Evolutionary conservation across 164 flowering plant genomes (phyloP).

Genomic region (Annona cherimola): DNA sequence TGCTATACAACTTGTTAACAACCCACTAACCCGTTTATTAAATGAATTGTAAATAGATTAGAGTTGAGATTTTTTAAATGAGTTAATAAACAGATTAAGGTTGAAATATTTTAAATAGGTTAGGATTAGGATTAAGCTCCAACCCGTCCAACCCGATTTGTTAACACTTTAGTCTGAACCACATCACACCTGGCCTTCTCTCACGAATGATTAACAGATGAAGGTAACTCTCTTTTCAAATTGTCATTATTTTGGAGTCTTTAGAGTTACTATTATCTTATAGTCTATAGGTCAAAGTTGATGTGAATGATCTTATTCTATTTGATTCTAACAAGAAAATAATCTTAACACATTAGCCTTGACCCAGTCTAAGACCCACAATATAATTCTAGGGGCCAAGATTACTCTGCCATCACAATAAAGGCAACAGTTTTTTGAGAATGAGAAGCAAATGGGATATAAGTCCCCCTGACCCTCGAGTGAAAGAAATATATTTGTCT

Average conservation of each 20-base stretch:
- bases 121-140: no score
- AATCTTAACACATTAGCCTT: constrained; percentile 96
- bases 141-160: no score
- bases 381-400: constrained; percentile 99
- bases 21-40: no score
- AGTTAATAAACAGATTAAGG: no score
- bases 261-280: constrained; percentile 10
- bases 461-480: constrained; percentile 99
- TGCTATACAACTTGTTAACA: no score
- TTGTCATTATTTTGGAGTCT: background rate
- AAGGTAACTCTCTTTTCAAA: constrained; percentile 42
- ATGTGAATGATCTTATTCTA: constrained; percentile 92
- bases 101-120: no score
- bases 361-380: constrained; percentile 97
- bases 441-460: constrained; percentile 96
- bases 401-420: constrained; percentile 98
- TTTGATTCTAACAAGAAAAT: constrained; percentile 99
- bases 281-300: constrained; percentile 82
- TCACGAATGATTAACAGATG: constrained; percentile 98
- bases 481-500: constrained; percentile 95
- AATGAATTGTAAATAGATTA: no score
- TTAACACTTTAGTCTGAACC: no score
- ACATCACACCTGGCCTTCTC: constrained; percentile 99
- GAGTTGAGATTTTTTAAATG: no score
- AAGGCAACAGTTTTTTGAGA: constrained; percentile 95